phyloP scores from a whole-genome alignment of 73 alveolate genomes.

The Paramecium caudatum region DNA sequence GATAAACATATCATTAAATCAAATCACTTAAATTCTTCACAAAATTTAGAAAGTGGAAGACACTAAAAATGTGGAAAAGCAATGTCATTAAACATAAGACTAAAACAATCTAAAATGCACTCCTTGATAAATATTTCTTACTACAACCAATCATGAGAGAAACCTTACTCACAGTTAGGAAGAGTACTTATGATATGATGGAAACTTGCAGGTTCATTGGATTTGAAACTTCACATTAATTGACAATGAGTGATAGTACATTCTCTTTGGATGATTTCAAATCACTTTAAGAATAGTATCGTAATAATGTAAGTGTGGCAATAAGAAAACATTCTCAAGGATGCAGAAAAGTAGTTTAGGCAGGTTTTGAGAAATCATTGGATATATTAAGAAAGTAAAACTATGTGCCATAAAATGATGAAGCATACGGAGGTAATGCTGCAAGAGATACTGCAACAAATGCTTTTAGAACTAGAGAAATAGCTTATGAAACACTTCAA shows the following conservation, averaged over 20 bases:
- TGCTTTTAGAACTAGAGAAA: conserved; percentile 67
- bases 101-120: conserved; percentile 79
- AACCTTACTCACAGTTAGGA: conserved; percentile 78
- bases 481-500: conserved; percentile 82
- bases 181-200: conserved; percentile 83
- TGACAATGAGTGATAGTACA: conserved; percentile 80
- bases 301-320: conserved; percentile 80
- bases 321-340: conserved; percentile 79
- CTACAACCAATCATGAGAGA: conserved; percentile 83
- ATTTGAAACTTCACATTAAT: conserved; percentile 70
- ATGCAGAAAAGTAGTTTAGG: conserved; percentile 84
- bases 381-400: conserved; percentile 82
- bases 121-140: conserved; percentile 83
- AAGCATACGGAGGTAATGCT: conserved; percentile 65
- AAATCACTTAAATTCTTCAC: conserved; percentile 82
- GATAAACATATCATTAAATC: conserved; percentile 82
- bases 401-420: conserved; percentile 82
- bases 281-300: conserved; percentile 73
- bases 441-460: conserved; percentile 65
- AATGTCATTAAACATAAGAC: conserved; percentile 85
- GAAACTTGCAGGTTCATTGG: conserved; percentile 82
- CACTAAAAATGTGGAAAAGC: conserved; percentile 88
- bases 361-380: conserved; percentile 81
- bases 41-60: conserved; percentile 89
- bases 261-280: conserved; percentile 80